Evolutionary conservation across 1,284 basidiomycete genomes (phyloP).

Genomic region (Omphalotus olearius): DNA sequence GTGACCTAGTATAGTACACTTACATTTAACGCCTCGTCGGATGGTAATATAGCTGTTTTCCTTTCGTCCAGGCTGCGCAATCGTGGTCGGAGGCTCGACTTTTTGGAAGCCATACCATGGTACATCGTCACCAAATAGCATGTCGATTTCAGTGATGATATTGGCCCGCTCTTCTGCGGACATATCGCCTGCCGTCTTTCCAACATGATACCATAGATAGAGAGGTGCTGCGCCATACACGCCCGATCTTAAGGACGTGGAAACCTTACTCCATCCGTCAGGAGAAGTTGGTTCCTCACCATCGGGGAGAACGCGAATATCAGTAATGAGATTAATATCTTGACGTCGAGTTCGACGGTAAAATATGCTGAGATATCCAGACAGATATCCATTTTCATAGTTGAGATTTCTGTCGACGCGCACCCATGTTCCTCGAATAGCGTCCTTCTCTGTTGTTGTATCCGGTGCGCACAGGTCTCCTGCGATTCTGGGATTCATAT

Average conservation of each 20-base stretch:
- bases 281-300: constrained; percentile 42
- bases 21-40: constrained; percentile 64
- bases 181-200: constrained; percentile 58
- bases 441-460: constrained; percentile 69
- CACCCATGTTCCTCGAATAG: constrained; percentile 85
- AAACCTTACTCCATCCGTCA: constrained; percentile 56
- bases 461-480: constrained; percentile 63
- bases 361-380: constrained; percentile 65
- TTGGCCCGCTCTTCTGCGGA: constrained; percentile 50
- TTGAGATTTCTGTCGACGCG: constrained; percentile 78
- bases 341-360: constrained; percentile 81
- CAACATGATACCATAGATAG: constrained; percentile 73
- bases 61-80: constrained; percentile 30
- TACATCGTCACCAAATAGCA: constrained; percentile 75
- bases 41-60: constrained; percentile 58
- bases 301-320: constrained; percentile 52
- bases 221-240: constrained; percentile 46
- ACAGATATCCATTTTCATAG: constrained; percentile 51
- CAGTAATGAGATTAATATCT: constrained; percentile 67
- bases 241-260: constrained; percentile 53
- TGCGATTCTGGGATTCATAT: constrained; percentile 55
- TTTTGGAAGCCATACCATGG: constrained; percentile 85
- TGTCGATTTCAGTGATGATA: constrained; percentile 85
- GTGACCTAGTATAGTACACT: constrained; percentile 19
- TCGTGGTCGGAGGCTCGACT: constrained; percentile 53